These are phyloP conservation scores for Fusarium kyushuense DNA, from an alignment of 2,329 filamentous ascomycete species.

Conservation along the genomic window DNA sequence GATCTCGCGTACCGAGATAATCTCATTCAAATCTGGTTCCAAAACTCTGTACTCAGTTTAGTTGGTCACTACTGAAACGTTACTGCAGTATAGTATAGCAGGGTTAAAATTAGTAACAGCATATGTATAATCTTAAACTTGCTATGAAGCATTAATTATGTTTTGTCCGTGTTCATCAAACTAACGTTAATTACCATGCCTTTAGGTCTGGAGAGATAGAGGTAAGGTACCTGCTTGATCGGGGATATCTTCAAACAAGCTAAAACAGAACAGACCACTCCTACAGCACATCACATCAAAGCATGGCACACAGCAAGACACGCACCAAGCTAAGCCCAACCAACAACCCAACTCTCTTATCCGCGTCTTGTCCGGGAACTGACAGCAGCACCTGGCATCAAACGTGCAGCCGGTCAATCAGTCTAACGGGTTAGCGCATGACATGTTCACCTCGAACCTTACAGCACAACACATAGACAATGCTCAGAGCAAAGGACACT, in stretches of 20 bases:
- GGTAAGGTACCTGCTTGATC: conserved; percentile 8
- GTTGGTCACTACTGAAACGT: not conserved
- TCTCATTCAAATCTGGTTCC: conserved; percentile 18
- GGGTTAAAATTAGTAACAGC: conserved; percentile 39
- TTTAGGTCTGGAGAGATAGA: not conserved
- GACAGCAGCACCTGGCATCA: conserved; percentile 30
- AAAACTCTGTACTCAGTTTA: not conserved
- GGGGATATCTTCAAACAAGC: conserved; percentile 34
- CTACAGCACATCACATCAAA: not conserved
- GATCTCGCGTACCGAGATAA: conserved; percentile 40
- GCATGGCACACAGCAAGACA: not conserved
- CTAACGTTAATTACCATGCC: conserved; percentile 9
- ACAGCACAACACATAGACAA: conserved; percentile 2
- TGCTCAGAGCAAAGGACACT: not conserved
- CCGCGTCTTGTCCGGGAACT: conserved; percentile 27
- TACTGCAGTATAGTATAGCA: conserved; percentile 7
- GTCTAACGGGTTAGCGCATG: conserved; percentile 37
- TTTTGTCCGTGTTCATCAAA: conserved; percentile 20
- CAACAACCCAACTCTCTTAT: not conserved
- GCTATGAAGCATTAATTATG: conserved; percentile 1
- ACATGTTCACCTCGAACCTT: conserved; percentile 22
- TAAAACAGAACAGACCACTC: conserved; percentile 18
- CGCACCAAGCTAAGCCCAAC: not conserved
- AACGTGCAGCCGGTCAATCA: conserved; percentile 40
- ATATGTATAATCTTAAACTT: conserved; percentile 6